These are phyloP conservation scores for Trichosanthes cucumerina DNA, from an alignment of 306 rosid genomes.

Conservation along the genomic window DNA sequence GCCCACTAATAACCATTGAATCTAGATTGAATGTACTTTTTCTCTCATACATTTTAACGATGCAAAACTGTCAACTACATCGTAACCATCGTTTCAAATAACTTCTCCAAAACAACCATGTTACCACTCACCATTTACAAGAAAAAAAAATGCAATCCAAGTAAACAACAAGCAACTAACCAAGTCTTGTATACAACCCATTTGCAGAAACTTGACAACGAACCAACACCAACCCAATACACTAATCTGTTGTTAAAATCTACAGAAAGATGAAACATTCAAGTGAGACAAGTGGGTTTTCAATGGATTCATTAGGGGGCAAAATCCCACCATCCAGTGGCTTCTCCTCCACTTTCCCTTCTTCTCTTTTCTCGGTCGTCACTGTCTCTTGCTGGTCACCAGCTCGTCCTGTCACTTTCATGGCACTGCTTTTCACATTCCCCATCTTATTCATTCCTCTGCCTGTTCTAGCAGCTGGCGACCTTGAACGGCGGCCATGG, in stretches of 20 bases:
- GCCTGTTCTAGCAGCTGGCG: constrained; percentile 40
- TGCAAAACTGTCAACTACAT: no score
- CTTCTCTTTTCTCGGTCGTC: constrained; percentile 9
- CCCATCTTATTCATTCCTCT: constrained; percentile 13
- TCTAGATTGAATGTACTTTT: no score
- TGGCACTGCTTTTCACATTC: constrained; percentile 9
- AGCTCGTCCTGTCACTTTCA: constrained; percentile 21
- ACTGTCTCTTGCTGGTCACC: constrained; percentile 15
- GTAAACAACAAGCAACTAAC: neutral
- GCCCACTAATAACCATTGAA: no score
- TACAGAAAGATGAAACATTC: constrained; percentile 96
- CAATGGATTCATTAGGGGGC: constrained; percentile 40
- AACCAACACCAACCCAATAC: neutral
- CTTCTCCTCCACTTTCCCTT: constrained; percentile 18
- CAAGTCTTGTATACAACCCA: neutral
- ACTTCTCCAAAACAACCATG: neutral
- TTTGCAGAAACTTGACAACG: neutral
- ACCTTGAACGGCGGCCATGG: constrained; percentile 38
- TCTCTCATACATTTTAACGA: no score
- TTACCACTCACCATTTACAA: neutral
- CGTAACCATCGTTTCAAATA: no score
- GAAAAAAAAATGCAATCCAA: neutral
- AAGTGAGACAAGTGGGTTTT: constrained; percentile 61
- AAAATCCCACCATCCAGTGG: constrained; percentile 19
- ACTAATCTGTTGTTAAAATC: neutral